phyloP scores from a whole-genome alignment of 257 asterid genomes.

The Solanum ossicruentum region DNA sequence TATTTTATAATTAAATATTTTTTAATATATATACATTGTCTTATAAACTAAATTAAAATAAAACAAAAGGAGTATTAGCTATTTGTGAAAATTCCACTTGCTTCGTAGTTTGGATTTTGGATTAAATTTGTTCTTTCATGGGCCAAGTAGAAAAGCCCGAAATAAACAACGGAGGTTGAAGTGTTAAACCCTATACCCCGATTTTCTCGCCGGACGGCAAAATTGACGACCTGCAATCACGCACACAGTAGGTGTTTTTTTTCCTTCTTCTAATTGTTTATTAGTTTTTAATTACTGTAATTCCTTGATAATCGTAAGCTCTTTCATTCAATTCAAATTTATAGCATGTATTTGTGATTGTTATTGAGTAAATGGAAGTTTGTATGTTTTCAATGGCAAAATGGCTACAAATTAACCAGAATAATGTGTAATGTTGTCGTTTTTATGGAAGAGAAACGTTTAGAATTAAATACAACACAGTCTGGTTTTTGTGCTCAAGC shows the following conservation, averaged over 20 bases:
- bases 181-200: not conserved
- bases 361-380: not conserved
- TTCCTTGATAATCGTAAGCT: not conserved
- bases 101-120: not conserved
- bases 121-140: not conserved
- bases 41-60: too few species aligned
- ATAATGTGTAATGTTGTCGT: not conserved
- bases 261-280: not conserved
- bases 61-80: not conserved
- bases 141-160: not conserved
- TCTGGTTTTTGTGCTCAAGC: not conserved
- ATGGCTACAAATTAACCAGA: not conserved
- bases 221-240: not conserved
- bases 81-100: not conserved
- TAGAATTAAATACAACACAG: not conserved
- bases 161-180: not conserved
- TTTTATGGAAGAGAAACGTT: not conserved
- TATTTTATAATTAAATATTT: too few species aligned
- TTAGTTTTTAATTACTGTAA: not conserved
- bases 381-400: not conserved
- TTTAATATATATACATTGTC: too few species aligned
- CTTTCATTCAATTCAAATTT: not conserved
- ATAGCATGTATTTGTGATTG: not conserved
- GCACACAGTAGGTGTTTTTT: not conserved
- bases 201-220: not conserved